Conservation (phyloP, 306 rosid genomes). For the Quercus bicolor region DNA sequence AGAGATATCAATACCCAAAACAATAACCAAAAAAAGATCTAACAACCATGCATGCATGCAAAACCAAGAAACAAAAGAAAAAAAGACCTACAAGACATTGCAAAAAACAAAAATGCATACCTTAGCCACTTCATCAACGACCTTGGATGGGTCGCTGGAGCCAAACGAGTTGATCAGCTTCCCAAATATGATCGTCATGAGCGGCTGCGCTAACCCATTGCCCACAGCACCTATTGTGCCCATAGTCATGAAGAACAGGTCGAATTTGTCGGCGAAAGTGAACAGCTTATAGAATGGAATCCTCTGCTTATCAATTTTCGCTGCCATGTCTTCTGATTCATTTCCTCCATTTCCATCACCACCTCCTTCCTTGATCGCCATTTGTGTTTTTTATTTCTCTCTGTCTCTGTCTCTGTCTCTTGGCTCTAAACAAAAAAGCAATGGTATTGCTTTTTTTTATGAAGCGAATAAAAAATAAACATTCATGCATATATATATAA, state of each 20-base stretch:
- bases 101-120: conserved; percentile 16
- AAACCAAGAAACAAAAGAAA: background rate
- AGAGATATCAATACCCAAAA: too few species aligned
- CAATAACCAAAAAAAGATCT: too few species aligned
- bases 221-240: conserved; percentile 51
- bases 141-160: conserved; percentile 15
- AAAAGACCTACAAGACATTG: background rate
- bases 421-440: background rate
- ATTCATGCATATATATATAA: background rate
- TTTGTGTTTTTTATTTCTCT: background rate
- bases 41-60: too few species aligned
- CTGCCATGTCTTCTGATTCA: background rate
- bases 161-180: conserved; percentile 59
- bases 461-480: too few species aligned
- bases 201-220: conserved; percentile 60
- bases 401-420: too few species aligned
- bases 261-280: conserved; percentile 54
- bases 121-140: conserved; percentile 46
- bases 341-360: background rate
- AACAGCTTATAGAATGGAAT: conserved; percentile 63
- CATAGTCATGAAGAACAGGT: conserved; percentile 43
- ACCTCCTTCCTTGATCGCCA: background rate
- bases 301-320: conserved; percentile 15
- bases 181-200: conserved; percentile 67
- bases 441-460: too few species aligned